Conservation (phyloP, 106 monocot genomes). For the Dioscorea zingiberensis region DNA sequence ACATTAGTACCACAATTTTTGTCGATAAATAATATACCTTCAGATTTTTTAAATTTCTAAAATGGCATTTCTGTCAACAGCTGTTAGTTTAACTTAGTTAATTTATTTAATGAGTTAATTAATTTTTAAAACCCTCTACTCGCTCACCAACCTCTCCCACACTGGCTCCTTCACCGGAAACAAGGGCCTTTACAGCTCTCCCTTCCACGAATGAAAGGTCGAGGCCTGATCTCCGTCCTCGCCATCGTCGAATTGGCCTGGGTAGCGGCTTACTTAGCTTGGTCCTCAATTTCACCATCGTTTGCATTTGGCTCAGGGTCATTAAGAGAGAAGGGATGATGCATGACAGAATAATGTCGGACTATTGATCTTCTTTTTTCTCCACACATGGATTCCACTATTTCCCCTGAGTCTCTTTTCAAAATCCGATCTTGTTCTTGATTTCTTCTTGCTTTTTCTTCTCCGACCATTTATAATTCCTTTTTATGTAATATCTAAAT, state of each 20-base stretch:
- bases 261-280: conserved; percentile 60
- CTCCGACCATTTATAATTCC: neutral
- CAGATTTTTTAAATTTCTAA: too few relatives aligned
- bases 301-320: conserved; percentile 54
- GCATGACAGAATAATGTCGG: conserved; percentile 32
- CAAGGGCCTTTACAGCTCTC: conserved; percentile 48
- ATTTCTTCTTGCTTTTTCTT: neutral
- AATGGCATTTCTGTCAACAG: too few relatives aligned
- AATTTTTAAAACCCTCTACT: too few relatives aligned
- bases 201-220: conserved; percentile 24
- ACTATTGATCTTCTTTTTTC: conserved; percentile 20
- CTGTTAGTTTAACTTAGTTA: too few relatives aligned
- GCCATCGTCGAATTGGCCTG: conserved; percentile 63
- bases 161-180: conserved; percentile 47
- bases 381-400: neutral
- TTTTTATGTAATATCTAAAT: too few relatives aligned
- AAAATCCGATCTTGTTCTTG: neutral
- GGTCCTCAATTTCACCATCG: conserved; percentile 57
- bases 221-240: conserved; percentile 40
- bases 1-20: too few relatives aligned
- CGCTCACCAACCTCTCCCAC: conserved; percentile 37
- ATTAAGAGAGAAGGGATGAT: conserved; percentile 18
- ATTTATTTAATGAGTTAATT: too few relatives aligned
- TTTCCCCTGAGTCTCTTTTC: too few relatives aligned
- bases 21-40: too few relatives aligned